Base-by-base conservation (phyloP, 2,329 filamentous ascomycete genomes). In the Alternaria brassicicola region DNA sequence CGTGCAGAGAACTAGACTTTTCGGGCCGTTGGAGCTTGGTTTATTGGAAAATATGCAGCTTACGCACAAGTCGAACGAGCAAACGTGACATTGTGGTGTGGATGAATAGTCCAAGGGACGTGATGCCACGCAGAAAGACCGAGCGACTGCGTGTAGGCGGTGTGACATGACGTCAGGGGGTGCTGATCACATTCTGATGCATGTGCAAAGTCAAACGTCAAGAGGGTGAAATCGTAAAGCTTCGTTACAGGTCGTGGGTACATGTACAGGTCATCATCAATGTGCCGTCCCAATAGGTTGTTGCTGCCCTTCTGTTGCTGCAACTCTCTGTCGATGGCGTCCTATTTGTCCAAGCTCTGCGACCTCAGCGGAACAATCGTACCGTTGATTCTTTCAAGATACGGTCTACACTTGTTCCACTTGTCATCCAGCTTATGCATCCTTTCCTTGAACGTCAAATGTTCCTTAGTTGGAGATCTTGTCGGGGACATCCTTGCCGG, bases 401-500 rank as follows among this genome's bases (percentile, higher is more conserved):
- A 63, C n/a, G 61, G 61, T 9, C 60, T 21, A 12, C 48, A 49
- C 17, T 61, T 57, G 23, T 51, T 33, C 63, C 63, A 65, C 39
- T 55, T 65, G n/a, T 59, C 31, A 12, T 57, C 46, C 10, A 63
- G 21, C 7, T 23, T 53, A 15, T 53, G 55, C 52, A 57, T 35
- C 12, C 28, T 30, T 6, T 43, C 45, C 21, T 52, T 61, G n/a
- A 53, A 47, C 8, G 21, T 46, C 43, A 21, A 36, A 13, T 28
- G 23, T 4, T 51, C 25, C 47, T 55, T 79, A 83, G 67, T 83
- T 82, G 43, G 80, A 82, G 70, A 82, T 65, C 72, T 84, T 83
- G 12, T 79, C 72, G 8, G 83, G 79, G 10, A 84, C 76, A 8
- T 83, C 63, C 65, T 80, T 81, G 50, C 81, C 84, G 57, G 83